Evolutionary conservation across 805 yeast species (phyloP).

Genomic region (Zygotorulaspora chibaensis): DNA sequence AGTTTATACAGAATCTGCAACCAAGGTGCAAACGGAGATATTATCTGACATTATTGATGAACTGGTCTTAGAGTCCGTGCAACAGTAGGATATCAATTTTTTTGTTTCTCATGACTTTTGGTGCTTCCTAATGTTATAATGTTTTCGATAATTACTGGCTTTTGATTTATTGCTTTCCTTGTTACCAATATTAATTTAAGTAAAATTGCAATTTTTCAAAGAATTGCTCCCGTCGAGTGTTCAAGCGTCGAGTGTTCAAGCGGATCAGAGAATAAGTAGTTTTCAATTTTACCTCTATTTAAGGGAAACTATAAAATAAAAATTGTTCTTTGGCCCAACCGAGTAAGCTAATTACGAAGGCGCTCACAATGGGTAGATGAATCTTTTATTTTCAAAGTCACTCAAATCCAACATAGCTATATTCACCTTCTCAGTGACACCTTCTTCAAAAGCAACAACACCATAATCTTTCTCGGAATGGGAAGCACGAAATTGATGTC

Average conservation of each 20-base stretch:
- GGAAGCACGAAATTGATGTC: slow-evolving; percentile 32
- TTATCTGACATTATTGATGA: slow-evolving; percentile 41
- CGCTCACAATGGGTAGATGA: slow-evolving; percentile 45
- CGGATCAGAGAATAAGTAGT: too few relatives aligned
- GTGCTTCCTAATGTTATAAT: not conserved
- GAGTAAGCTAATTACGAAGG: too few relatives aligned
- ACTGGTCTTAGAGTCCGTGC: slow-evolving; percentile 28
- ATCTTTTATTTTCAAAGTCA: slow-evolving; percentile 47
- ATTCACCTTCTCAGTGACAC: slow-evolving; percentile 25
- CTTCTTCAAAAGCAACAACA: slow-evolving; percentile 29
- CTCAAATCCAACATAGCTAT: slow-evolving; percentile 47
- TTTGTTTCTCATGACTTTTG: too few relatives aligned
- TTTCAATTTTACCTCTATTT: too few relatives aligned
- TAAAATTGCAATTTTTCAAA: too few relatives aligned
- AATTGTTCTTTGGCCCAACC: too few relatives aligned
- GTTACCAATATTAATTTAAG: too few relatives aligned
- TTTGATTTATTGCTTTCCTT: too few relatives aligned
- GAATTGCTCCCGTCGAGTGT: too few relatives aligned
- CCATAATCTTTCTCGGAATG: slow-evolving; percentile 16
- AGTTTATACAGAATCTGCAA: slow-evolving; percentile 84
- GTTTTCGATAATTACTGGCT: too few relatives aligned
- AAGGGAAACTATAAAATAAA: too few relatives aligned
- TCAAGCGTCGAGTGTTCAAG: too few relatives aligned
- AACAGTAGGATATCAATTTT: not conserved
- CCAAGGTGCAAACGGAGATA: slow-evolving; percentile 43